These are phyloP conservation scores for Fusarium robinianum DNA, from an alignment of 2,329 filamentous ascomycete species.

Conservation along the genomic window DNA sequence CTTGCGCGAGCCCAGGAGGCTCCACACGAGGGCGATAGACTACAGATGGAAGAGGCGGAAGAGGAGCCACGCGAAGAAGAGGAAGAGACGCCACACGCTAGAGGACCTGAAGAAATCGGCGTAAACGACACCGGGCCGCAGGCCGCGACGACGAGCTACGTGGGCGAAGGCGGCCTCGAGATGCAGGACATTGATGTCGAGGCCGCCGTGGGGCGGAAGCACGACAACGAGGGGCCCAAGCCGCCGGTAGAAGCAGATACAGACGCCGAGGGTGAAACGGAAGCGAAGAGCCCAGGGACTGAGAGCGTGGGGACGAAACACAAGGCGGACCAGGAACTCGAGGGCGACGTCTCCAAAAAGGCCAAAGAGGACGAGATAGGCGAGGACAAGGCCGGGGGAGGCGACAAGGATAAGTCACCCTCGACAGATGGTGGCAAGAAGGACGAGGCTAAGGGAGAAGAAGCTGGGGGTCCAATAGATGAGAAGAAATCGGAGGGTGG, in stretches of 20 bases:
- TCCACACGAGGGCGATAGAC: conserved; percentile 34
- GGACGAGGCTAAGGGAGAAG: conserved; percentile 10
- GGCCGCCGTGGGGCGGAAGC: conserved; percentile 62
- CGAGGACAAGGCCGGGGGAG: conserved; percentile 46
- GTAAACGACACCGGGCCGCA: conserved; percentile 86
- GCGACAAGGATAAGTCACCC: conserved; percentile 17
- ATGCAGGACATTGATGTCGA: conserved; percentile 63
- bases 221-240: conserved; percentile 36
- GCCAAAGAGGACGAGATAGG: conserved; percentile 49
- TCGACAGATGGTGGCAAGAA: conserved; percentile 4
- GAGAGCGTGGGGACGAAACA: conserved; percentile 55
- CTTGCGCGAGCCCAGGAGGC: conserved; percentile 50
- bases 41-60: conserved; percentile 39
- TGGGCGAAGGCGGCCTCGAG: conserved; percentile 49
- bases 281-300: conserved; percentile 37
- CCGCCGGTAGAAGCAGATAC: conserved; percentile 21
- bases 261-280: conserved; percentile 34
- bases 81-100: conserved; percentile 73
- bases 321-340: conserved; percentile 56
- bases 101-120: conserved; percentile 83
- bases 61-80: conserved; percentile 49
- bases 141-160: conserved; percentile 47
- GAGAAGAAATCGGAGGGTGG: conserved; percentile 30
- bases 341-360: conserved; percentile 52
- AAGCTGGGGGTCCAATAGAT: conserved; percentile 15